Evolutionary conservation across 1,284 basidiomycete genomes (phyloP).

Genomic region (Pascua guehoae): DNA sequence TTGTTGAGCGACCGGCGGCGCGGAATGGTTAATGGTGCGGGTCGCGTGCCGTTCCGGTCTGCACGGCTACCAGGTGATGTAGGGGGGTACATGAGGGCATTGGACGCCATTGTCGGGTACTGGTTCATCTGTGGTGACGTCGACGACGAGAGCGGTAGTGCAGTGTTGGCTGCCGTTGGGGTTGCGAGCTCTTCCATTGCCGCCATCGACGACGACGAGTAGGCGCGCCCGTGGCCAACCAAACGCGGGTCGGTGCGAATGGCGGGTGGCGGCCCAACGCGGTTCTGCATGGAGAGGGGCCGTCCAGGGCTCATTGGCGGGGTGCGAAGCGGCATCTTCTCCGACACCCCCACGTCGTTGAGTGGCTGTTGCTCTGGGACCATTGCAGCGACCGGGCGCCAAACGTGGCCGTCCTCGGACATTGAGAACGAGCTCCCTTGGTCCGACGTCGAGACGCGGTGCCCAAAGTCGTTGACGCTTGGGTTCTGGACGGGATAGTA

Average conservation of each 20-base stretch:
- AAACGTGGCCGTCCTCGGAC: constrained; percentile 18
- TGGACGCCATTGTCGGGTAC: background rate
- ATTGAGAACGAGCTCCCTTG: constrained; percentile 14
- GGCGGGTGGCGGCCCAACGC: too few species aligned
- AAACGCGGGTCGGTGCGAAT: too few species aligned
- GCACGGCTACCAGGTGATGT: constrained; percentile 8
- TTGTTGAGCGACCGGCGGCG: constrained; percentile 40
- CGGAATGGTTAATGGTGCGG: constrained; percentile 33
- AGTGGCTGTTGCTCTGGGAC: constrained; percentile 2
- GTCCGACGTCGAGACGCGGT: constrained; percentile 12
- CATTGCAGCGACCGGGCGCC: constrained; percentile 19
- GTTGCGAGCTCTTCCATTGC: constrained; percentile 21
- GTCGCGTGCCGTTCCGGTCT: constrained; percentile 27
- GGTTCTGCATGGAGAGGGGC: too few species aligned
- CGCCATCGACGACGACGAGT: constrained; percentile 28
- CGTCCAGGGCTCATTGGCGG: too few species aligned
- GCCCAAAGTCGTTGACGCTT: constrained; percentile 11
- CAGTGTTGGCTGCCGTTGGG: constrained; percentile 8
- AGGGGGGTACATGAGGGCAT: constrained; percentile 7
- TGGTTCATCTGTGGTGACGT: constrained; percentile 2
- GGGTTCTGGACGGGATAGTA: constrained; percentile 19
- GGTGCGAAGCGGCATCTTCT: too few species aligned
- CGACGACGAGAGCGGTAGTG: constrained; percentile 9
- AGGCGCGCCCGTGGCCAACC: constrained; percentile 20
- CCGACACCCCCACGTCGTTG: background rate